Base-by-base conservation (phyloP, 2,329 filamentous ascomycete genomes). In the Incumbomyces delicatus region DNA sequence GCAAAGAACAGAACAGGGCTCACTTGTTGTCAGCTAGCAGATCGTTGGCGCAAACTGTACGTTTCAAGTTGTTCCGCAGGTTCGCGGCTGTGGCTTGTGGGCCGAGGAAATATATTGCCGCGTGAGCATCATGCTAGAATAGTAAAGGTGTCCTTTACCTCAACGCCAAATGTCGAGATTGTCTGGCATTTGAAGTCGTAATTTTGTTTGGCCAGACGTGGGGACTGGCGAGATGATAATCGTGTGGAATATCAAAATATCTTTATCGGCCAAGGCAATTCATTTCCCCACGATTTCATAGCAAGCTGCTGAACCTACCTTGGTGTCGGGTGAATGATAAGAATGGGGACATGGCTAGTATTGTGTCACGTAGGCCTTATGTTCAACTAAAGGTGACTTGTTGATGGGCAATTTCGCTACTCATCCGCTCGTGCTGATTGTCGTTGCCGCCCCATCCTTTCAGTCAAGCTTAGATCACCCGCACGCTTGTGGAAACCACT, bases 401-500 rank as follows among this genome's bases (percentile, higher is more conserved):
- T 3, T 33, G 13, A 41, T 30, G 27, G 14, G 17, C 22, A 14
- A 31, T n/a, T 18, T 31, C 12, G 12, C 8, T 5, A 3, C 31
- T 50, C 27, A 41, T 53, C 42, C 49, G 6, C 42, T 17, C 42
- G 42, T 11, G 16, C 35, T 18, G 50, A 44, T 11, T 48, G 39
- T 11, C 52, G 53, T 46, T 53, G 54, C 35, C 68, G 61, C 34
- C 63, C 62, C 35, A 71, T 60, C 29, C 68, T 59, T 46, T 70
- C 66, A 3, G 60, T 66, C 10, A 71, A 57, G 51, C 64, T 67
- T 45, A 71, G 50, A 31, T 68, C 62, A 8, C 65, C 66, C 33
- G 66, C 67, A 56, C 80, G 73, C 47, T 75, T 75, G 57, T 85
- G 78, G 46, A 87, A 63, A 1, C 72, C 72, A 49, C 77, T 78